Conservation (phyloP, 345 rosid genomes). For the Clausena lansium region DNA sequence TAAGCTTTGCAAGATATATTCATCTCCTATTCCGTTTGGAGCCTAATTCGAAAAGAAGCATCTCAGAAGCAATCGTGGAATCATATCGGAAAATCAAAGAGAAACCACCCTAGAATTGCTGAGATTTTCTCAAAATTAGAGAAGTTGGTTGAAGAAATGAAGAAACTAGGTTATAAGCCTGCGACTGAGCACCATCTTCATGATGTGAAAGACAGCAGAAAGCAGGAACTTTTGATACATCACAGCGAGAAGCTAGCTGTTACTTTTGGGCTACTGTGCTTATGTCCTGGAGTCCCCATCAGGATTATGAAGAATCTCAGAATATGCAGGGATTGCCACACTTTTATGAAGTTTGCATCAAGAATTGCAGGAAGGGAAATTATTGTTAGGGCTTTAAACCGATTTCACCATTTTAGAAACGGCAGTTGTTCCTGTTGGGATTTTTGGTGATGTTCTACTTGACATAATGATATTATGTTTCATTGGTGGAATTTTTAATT, state of each 20-base stretch:
- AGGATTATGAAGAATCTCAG: conserved; percentile 75
- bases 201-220: conserved; percentile 50
- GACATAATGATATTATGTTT: too few species aligned
- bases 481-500: too few species aligned
- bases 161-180: conserved; percentile 48
- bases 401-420: conserved; percentile 67
- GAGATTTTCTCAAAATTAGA: conserved; percentile 54
- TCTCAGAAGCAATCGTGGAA: too few species aligned
- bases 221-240: conserved; percentile 57
- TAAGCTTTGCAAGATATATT: background rate
- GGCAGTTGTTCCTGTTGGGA: conserved; percentile 70
- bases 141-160: conserved; percentile 45
- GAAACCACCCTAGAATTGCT: conserved; percentile 49
- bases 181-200: conserved; percentile 51
- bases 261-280: conserved; percentile 52
- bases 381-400: conserved; percentile 62
- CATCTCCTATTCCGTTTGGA: background rate
- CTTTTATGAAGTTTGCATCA: conserved; percentile 66
- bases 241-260: conserved; percentile 79
- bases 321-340: conserved; percentile 82
- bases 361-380: conserved; percentile 46
- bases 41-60: background rate
- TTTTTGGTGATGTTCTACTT: conserved; percentile 50
- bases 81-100: too few species aligned
- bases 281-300: conserved; percentile 39